Conservation (phyloP, 2,329 filamentous ascomycete genomes). For the Calonectria naviculata region DNA sequence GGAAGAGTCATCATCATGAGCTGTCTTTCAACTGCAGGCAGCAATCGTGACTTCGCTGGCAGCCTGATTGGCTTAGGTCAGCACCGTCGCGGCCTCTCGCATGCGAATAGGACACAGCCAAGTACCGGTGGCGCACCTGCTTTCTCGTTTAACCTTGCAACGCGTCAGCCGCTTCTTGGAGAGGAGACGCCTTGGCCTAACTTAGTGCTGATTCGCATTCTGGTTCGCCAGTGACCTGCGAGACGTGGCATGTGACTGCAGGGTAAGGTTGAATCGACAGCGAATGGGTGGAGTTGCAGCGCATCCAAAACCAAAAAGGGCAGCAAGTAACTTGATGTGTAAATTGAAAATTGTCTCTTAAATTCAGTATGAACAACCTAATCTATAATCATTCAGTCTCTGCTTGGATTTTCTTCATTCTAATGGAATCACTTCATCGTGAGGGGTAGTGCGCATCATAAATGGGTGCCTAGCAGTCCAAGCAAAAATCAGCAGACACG, state of each 20-base stretch:
- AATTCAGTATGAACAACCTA: too few relatives aligned
- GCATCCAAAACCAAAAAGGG: too few relatives aligned
- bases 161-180: neutral
- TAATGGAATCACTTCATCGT: too few relatives aligned
- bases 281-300: neutral
- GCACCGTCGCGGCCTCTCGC: neutral
- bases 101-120: neutral
- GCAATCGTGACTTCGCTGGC: neutral
- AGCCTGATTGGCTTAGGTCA: slow-evolving; percentile 10
- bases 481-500: too few relatives aligned
- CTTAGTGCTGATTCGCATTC: neutral
- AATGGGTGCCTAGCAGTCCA: too few relatives aligned
- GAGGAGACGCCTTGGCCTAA: neutral
- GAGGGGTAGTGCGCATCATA: too few relatives aligned
- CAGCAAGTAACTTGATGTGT: neutral
- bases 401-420: too few relatives aligned
- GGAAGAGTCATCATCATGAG: neutral
- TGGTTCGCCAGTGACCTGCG: neutral
- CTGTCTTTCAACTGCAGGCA: neutral
- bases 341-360: too few relatives aligned
- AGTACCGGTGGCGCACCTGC: neutral
- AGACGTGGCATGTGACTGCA: neutral
- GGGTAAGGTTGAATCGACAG: neutral
- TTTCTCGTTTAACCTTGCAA: neutral
- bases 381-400: too few relatives aligned